Evolutionary conservation across 345 rosid genomes (phyloP), one percentile per base, ranked within the genome.

Genomic region (Aquilaria yunnanensis): DNA sequence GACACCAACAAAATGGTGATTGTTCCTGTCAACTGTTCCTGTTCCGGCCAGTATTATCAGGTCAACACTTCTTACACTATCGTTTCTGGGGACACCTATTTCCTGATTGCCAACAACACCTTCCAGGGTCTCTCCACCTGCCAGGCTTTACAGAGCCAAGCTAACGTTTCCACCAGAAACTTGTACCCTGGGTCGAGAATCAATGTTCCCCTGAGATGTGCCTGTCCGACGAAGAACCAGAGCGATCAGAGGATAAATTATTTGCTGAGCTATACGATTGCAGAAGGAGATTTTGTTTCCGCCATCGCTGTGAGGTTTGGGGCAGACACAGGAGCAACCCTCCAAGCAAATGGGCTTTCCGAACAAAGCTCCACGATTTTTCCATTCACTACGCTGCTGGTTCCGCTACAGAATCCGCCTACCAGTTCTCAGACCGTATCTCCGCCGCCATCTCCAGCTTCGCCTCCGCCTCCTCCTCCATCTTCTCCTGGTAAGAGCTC

Each of bases 101-200:
- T 85, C 8, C 0, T 0, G 9, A 70, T 92, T 51, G 95, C 95
- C 3, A 86, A 82, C 33, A 47, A 76, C 54, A 89, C 86, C 12
- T 80, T 69, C 29, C 85, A 92, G 63, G 98, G 90, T 11, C 81
- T 92, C 29, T 81, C 96, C 2, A 92, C 90, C 2, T 86, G 98
- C 66, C 96, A 89, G 65, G 92, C 96, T 56, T 31, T 92, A 60
- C 69, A 63, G 70, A 68, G 62, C 51, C 81, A 78, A 66, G 80
- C 67, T 58, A 61, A 47, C 58, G 37, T 4, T 51, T 16, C 53
- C 1, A 46, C 85, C 10, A 14, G 10, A 0, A 10, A 68, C 57
- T 62, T 85, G 52, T 23, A 32, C 11, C 6, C 62, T 14, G 90
- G 88, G 29, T 61, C 62, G 32, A 73, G 66, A 29, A 59, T 88